These are phyloP conservation scores for Parmelia sp. DNA, from an alignment of 495 filamentous ascomycete genomes.

Conservation along the genomic window DNA sequence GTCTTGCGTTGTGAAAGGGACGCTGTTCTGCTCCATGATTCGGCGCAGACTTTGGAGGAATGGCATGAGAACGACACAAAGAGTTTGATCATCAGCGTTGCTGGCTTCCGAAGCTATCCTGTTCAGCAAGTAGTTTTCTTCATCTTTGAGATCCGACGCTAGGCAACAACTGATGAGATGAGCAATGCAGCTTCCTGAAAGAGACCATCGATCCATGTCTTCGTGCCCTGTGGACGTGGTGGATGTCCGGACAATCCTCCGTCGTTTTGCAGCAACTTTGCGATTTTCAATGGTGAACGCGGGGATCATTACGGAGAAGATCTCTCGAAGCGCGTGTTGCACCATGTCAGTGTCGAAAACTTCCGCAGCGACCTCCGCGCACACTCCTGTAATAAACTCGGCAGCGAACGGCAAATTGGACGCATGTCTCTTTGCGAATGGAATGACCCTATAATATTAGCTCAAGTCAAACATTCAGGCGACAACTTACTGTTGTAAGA, in stretches of 20 bases:
- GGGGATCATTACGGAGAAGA: background rate
- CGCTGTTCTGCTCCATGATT: background rate
- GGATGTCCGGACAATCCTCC: background rate
- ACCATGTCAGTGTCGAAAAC: background rate
- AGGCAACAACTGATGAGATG: background rate
- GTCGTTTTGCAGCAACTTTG: background rate
- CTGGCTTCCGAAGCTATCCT: background rate
- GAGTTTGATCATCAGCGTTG: background rate
- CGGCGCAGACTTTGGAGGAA: background rate
- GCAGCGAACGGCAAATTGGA: background rate
- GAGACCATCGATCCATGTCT: background rate
- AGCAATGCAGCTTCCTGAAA: background rate
- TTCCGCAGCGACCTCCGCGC: background rate
- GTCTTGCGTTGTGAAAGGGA: background rate
- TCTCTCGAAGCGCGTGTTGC: background rate
- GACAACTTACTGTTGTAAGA: background rate
- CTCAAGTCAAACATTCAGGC: background rate
- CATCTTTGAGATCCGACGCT: background rate
- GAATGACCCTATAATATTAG: background rate
- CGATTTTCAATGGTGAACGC: background rate
- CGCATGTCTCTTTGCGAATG: background rate
- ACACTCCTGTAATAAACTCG: background rate
- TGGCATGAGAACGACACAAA: background rate
- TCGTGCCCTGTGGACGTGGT: background rate
- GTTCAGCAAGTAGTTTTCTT: background rate